phyloP scores from a whole-genome alignment of 441 rosid genomes.

The Syzygium malaccense region DNA sequence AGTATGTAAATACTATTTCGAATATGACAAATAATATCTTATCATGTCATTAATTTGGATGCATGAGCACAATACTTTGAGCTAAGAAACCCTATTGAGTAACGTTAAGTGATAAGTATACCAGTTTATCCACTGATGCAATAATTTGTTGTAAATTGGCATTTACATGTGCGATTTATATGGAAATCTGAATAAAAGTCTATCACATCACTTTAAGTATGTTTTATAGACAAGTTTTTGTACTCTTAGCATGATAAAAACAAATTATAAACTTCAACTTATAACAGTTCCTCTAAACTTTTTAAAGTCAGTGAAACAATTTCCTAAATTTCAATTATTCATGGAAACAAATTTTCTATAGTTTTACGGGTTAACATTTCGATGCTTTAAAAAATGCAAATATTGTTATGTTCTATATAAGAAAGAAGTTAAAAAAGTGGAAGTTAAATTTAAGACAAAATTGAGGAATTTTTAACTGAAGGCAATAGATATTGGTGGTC shows the following conservation, averaged over 20 bases:
- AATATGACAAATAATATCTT: background rate
- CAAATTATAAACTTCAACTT: background rate
- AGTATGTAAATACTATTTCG: background rate
- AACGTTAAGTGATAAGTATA: background rate
- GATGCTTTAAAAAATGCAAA: background rate
- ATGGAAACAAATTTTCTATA: background rate
- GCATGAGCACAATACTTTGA: background rate
- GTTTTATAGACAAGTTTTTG: background rate
- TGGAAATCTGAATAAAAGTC: background rate
- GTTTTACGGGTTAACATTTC: background rate
- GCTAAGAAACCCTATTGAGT: background rate
- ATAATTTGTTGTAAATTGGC: background rate
- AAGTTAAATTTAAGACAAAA: background rate
- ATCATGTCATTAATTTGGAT: background rate
- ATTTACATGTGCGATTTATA: background rate
- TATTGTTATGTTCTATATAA: background rate
- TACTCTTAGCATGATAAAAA: background rate
- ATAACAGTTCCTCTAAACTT: background rate
- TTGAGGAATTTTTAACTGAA: background rate
- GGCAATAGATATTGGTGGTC: background rate
- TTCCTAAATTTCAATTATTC: background rate
- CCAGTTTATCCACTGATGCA: background rate
- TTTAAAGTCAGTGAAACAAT: background rate
- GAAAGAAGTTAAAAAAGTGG: background rate
- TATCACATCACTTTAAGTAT: background rate